Percentiles rank a stretch among this genome's conserved stretches.
Evolutionary conservation across 192 early-diverging fungal genomes (phyloP).

Genomic region (Mortierella alpina): DNA sequence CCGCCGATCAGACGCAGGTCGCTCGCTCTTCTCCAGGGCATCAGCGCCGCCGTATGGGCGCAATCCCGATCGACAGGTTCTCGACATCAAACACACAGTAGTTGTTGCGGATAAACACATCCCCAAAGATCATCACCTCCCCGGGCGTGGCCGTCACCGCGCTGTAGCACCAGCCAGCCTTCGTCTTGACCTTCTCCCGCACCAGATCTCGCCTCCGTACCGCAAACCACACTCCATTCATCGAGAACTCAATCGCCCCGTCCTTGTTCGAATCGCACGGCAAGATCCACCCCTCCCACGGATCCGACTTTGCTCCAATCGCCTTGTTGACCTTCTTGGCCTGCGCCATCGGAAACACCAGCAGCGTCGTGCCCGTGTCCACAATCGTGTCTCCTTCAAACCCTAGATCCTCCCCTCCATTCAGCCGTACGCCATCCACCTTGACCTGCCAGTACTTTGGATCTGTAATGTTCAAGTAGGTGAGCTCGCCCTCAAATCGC

Average conservation of each 20-base stretch:
- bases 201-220: constrained; percentile 46
- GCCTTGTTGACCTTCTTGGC: constrained; percentile 60
- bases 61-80: constrained; percentile 37
- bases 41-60: constrained; percentile 12
- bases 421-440: constrained; percentile 57
- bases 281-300: constrained; percentile 41
- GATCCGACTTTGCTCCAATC: constrained; percentile 48
- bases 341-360: constrained; percentile 67
- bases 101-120: constrained; percentile 63
- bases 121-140: constrained; percentile 58
- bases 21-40: no score
- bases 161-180: constrained; percentile 45
- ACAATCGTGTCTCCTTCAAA: constrained; percentile 57
- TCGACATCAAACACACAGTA: constrained; percentile 61
- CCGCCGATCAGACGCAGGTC: no score
- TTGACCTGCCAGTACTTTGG: constrained; percentile 67
- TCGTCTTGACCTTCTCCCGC: constrained; percentile 32
- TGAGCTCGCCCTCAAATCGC: constrained; percentile 62
- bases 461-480: constrained; percentile 63
- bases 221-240: constrained; percentile 48
- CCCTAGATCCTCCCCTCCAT: constrained; percentile 35
- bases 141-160: constrained; percentile 52
- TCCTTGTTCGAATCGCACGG: constrained; percentile 28
- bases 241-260: constrained; percentile 40
- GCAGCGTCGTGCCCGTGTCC: constrained; percentile 75